phyloP scores from a whole-genome alignment of 2,329 filamentous ascomycete genomes.

The Colletotrichum sublineola region DNA sequence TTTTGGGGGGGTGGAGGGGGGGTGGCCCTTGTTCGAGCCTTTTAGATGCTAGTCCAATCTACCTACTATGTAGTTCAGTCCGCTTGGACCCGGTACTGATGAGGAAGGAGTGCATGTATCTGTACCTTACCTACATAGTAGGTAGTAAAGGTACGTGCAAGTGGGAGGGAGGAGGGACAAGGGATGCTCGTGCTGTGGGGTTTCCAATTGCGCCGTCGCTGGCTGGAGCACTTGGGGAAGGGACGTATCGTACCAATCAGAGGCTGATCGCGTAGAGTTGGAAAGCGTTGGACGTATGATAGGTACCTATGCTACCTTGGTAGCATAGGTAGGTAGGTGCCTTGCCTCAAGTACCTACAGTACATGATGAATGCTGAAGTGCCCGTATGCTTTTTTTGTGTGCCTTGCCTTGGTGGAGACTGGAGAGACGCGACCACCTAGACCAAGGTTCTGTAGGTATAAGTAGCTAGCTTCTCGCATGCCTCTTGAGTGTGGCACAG shows the following conservation, averaged over 20 bases:
- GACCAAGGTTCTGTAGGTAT: conserved; percentile 28
- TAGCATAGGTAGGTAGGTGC: background rate
- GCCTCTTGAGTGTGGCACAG: conserved; percentile 10
- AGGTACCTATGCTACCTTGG: no score
- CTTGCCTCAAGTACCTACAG: no score
- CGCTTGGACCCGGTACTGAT: conserved; percentile 35
- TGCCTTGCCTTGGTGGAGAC: conserved; percentile 15
- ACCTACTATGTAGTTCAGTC: conserved; percentile 30
- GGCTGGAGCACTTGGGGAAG: conserved; percentile 38
- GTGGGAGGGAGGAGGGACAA: conserved; percentile 33
- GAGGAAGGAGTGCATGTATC: background rate
- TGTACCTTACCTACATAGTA: background rate
- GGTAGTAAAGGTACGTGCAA: background rate
- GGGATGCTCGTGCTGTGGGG: conserved; percentile 30
- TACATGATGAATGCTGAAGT: conserved; percentile 20
- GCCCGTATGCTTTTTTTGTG: conserved; percentile 27
- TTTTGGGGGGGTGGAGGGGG: conserved; percentile 5
- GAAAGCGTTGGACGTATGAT: conserved; percentile 27
- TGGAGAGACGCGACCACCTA: conserved; percentile 31
- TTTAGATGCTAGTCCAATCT: conserved; percentile 23
- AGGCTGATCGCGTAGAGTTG: conserved; percentile 49
- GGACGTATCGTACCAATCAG: conserved; percentile 52
- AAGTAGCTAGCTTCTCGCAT: conserved; percentile 27
- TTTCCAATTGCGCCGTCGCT: conserved; percentile 39
- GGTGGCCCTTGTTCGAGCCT: conserved; percentile 33